A percentile compares a stretch with the other conserved stretches of the same genome.
phyloP scores from a whole-genome alignment of 164 flowering plant species.

The Nymphaea thermarum region DNA sequence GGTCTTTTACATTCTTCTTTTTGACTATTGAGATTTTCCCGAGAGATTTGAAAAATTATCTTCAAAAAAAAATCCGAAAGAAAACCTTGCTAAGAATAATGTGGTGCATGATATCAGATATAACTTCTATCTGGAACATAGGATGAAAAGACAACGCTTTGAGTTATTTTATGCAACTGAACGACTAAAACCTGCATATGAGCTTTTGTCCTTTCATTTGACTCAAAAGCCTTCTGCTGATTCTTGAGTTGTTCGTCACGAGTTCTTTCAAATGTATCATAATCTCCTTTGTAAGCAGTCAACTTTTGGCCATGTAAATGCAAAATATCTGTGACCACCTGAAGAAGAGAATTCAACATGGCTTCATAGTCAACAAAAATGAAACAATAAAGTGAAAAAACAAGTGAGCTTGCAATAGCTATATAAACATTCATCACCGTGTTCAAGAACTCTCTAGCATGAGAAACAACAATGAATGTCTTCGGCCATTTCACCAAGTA shows the following conservation, averaged over 20 bases:
- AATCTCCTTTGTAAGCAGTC: slow-evolving; percentile 69
- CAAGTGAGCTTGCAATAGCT: not conserved
- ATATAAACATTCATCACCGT: slow-evolving; percentile 39
- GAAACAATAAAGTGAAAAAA: not conserved
- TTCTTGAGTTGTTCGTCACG: slow-evolving; percentile 77
- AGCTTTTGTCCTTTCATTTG: slow-evolving; percentile 68
- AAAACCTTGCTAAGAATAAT: no score
- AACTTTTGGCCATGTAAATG: slow-evolving; percentile 80
- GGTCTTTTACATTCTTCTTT: no score
- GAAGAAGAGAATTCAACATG: slow-evolving; percentile 9
- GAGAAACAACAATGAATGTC: slow-evolving; percentile 95
- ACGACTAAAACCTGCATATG: slow-evolving; percentile 81
- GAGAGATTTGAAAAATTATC: no score
- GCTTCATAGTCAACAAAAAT: not conserved
- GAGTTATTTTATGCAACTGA: no score
- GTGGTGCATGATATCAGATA: no score
- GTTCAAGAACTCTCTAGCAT: slow-evolving; percentile 97
- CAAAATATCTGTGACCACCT: slow-evolving; percentile 98
- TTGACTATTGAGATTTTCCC: no score
- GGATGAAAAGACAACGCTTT: no score
- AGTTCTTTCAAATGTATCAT: slow-evolving; percentile 92
- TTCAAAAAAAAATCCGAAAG: no score
- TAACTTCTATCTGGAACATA: no score
- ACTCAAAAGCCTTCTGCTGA: slow-evolving; percentile 81
- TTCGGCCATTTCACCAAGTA: slow-evolving; percentile 94